Evolutionary conservation across 2,329 filamentous ascomycete genomes (phyloP).

Genomic region (Claviceps pusilla): DNA sequence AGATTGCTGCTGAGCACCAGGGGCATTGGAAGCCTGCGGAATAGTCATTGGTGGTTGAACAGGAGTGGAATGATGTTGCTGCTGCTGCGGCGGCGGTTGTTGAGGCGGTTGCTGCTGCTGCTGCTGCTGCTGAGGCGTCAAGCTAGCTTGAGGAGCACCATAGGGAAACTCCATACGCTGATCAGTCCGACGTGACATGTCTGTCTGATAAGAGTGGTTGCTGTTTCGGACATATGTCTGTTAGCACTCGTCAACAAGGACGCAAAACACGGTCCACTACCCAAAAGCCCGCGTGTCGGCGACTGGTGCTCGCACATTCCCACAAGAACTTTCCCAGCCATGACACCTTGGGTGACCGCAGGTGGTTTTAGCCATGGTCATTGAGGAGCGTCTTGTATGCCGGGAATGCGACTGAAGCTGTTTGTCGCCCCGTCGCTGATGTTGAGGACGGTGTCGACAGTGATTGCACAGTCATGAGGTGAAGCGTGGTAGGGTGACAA

Average conservation of each 20-base stretch:
- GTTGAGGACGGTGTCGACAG: not conserved
- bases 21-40: conserved; percentile 21
- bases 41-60: conserved; percentile 30
- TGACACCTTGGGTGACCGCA: not conserved
- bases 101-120: conserved; percentile 19
- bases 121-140: conserved; percentile 20
- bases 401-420: not conserved
- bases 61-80: conserved; percentile 24
- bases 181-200: conserved; percentile 32
- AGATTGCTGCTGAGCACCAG: conserved; percentile 20
- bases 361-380: not conserved
- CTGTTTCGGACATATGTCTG: conserved; percentile 13
- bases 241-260: conserved; percentile 11
- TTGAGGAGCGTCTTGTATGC: not conserved
- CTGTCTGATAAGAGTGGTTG: conserved; percentile 35
- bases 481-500: not conserved
- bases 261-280: not conserved
- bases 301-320: too few relatives aligned
- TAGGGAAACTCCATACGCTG: conserved; percentile 28
- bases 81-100: conserved; percentile 17
- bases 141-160: conserved; percentile 23
- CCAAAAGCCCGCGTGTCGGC: not conserved
- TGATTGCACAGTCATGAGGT: not conserved
- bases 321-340: not conserved
- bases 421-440: not conserved